Conservation (phyloP, 495 filamentous ascomycete species). For the Daldinia loculata region DNA sequence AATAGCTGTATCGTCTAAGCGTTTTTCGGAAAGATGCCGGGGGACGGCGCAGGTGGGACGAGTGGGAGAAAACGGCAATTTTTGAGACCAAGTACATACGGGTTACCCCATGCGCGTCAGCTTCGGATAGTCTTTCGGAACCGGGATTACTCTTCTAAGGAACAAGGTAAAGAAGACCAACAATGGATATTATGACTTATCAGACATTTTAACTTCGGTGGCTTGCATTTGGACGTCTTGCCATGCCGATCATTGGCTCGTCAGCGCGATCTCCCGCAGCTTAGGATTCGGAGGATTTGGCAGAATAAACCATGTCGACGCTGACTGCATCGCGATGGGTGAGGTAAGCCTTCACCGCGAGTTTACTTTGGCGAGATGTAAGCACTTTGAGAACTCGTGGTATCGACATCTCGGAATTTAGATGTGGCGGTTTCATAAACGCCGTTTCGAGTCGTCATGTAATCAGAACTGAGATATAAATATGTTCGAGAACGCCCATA, state of each 20-base stretch:
- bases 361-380: neutral
- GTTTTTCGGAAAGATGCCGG: neutral
- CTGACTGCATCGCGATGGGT: neutral
- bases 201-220: neutral
- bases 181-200: neutral
- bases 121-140: neutral
- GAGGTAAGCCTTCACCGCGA: neutral
- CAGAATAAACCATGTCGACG: neutral
- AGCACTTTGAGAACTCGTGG: neutral
- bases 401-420: neutral
- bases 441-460: neutral
- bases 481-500: neutral
- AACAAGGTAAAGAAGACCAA: neutral
- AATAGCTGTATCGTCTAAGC: neutral
- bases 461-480: neutral
- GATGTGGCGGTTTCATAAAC: neutral
- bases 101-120: neutral
- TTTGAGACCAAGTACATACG: neutral
- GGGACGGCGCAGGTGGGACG: neutral
- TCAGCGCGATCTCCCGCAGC: neutral
- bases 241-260: neutral
- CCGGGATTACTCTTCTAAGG: neutral
- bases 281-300: constrained; percentile 1
- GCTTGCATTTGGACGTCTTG: neutral
- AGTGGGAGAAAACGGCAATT: neutral